Evolutionary conservation across 345 rosid species (phyloP).

Genomic region (Alliaria petiolata): DNA sequence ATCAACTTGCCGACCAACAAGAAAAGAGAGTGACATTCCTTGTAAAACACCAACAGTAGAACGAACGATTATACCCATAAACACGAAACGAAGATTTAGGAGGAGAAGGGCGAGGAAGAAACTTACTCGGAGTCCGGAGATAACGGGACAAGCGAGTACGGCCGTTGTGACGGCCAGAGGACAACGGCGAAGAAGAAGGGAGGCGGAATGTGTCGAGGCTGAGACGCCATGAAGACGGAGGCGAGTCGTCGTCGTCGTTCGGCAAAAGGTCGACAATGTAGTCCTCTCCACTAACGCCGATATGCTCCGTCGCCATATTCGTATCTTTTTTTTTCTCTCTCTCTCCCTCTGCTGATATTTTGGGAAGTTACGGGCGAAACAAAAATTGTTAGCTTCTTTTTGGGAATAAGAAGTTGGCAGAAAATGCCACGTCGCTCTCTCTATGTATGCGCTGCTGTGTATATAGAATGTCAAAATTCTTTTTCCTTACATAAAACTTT

Average conservation of each 20-base stretch:
- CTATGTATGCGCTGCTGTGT: neutral
- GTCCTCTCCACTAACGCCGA: conserved; percentile 9
- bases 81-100: neutral
- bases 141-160: conserved; percentile 31
- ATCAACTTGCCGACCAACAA: neutral
- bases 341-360: neutral
- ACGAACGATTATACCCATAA: neutral
- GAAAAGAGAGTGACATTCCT: neutral
- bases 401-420: neutral
- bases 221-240: conserved; percentile 47
- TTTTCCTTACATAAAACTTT: too few relatives aligned
- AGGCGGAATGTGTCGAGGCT: conserved; percentile 42
- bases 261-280: conserved; percentile 31
- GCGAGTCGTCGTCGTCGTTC: neutral
- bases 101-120: neutral
- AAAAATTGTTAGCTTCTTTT: conserved; percentile 5
- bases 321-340: neutral
- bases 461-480: too few relatives aligned
- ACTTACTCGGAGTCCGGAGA: conserved; percentile 35
- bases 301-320: conserved; percentile 20
- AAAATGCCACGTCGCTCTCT: neutral
- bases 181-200: conserved; percentile 12
- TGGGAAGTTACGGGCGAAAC: conserved; percentile 20
- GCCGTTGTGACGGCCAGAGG: neutral
- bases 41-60: neutral